phyloP scores from a whole-genome alignment of 345 rosid genomes.

The Acer negundo region DNA sequence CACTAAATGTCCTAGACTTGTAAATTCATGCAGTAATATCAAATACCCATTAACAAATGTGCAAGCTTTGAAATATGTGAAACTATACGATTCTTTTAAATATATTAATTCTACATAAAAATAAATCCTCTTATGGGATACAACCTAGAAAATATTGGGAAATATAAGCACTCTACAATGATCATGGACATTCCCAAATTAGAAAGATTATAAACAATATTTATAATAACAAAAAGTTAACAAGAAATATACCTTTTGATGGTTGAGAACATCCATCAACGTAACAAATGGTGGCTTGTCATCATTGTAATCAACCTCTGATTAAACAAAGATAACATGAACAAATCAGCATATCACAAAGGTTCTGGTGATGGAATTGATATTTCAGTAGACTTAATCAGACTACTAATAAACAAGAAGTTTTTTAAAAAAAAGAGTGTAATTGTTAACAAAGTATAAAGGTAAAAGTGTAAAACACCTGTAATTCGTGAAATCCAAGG shows the following conservation, averaged over 20 bases:
- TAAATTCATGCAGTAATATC: background rate
- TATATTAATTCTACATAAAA: background rate
- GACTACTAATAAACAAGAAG: background rate
- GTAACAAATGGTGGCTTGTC: constrained; percentile 55
- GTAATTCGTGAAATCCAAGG: constrained; percentile 63
- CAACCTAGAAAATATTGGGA: background rate
- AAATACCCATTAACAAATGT: background rate
- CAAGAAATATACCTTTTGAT: constrained; percentile 48
- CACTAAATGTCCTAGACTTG: background rate
- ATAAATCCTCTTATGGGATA: background rate
- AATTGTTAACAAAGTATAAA: constrained; percentile 11
- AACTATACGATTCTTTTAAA: background rate
- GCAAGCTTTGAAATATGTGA: background rate
- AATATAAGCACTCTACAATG: background rate
- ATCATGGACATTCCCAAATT: background rate
- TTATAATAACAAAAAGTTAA: background rate
- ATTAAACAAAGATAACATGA: constrained; percentile 16
- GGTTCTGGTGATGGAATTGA: background rate
- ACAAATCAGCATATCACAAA: constrained; percentile 7
- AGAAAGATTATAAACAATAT: background rate
- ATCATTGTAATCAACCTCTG: constrained; percentile 57
- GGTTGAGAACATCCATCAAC: constrained; percentile 71
- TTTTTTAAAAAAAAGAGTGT: background rate
- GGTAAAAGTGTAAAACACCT: constrained; percentile 43
- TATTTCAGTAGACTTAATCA: constrained; percentile 9